phyloP scores from a whole-genome alignment of 352 stramenopile species.

The Phytophthora pistaciae region DNA sequence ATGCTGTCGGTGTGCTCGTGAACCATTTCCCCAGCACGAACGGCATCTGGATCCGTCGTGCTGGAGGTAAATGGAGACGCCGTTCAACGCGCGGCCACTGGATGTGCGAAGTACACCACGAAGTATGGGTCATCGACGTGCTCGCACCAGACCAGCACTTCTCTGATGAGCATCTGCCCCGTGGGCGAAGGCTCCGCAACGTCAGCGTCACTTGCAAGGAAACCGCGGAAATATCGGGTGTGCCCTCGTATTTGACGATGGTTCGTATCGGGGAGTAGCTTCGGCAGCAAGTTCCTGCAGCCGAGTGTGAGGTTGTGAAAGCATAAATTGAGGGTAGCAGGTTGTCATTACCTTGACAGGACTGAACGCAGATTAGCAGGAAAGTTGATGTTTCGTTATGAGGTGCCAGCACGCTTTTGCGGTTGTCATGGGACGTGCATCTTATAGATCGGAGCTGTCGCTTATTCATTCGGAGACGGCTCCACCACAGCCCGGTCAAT shows the following conservation, averaged over 20 bases:
- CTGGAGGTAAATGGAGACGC: neutral
- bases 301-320: too few species aligned
- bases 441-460: too few species aligned
- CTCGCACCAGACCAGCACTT: too few species aligned
- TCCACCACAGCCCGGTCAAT: too few species aligned
- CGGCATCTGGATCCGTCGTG: conserved; percentile 2
- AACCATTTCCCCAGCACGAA: conserved; percentile 11
- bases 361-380: too few species aligned
- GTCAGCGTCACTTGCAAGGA: conserved; percentile 5
- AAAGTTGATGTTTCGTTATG: too few species aligned
- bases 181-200: neutral
- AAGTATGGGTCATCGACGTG: neutral
- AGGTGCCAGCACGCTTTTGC: too few species aligned
- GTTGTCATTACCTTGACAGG: too few species aligned
- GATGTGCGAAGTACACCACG: neutral
- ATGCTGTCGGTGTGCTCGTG: conserved; percentile 14
- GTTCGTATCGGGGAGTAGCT: conserved; percentile 6
- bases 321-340: too few species aligned
- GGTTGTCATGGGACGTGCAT: too few species aligned
- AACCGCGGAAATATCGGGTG: neutral
- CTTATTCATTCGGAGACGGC: too few species aligned
- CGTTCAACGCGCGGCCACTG: neutral
- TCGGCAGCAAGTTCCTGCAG: too few species aligned
- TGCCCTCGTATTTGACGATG: conserved; percentile 16
- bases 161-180: conserved; percentile 5